Evolutionary conservation across 768 basidiomycete species (phyloP).

Genomic region (Gloeostereum incarnatum): DNA sequence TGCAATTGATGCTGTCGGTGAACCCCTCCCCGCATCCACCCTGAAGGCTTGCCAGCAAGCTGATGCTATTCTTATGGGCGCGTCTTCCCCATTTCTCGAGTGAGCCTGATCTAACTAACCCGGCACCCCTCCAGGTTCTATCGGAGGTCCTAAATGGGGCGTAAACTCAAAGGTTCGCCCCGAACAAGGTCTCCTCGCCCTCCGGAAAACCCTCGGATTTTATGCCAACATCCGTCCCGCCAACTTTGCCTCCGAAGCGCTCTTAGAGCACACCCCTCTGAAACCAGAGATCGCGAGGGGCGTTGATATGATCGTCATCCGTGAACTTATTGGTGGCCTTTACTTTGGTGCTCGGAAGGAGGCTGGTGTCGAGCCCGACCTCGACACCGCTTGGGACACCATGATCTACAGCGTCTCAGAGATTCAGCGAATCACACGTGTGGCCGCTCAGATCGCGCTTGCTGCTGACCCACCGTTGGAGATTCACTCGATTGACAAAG

Average conservation of each 20-base stretch:
- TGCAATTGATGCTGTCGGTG: constrained; percentile 84
- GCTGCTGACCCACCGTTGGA: constrained; percentile 74
- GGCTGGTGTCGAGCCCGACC: constrained; percentile 55
- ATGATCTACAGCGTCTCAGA: constrained; percentile 90
- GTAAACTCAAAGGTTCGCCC: constrained; percentile 83
- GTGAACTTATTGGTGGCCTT: constrained; percentile 92
- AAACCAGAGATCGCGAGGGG: constrained; percentile 76
- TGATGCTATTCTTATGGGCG: constrained; percentile 95
- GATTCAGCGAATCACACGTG: constrained; percentile 90
- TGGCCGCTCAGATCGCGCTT: constrained; percentile 89
- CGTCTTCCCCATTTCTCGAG: constrained; percentile 12
- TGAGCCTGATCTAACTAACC: background rate
- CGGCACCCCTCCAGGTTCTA: constrained; percentile 58
- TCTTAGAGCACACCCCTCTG: constrained; percentile 83
- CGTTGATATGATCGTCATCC: constrained; percentile 86
- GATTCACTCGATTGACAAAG: constrained; percentile 95
- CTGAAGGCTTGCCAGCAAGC: constrained; percentile 85
- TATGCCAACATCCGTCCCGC: constrained; percentile 99
- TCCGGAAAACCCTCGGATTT: constrained; percentile 89
- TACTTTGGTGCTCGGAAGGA: constrained; percentile 96
- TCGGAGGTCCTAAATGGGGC: constrained; percentile 99
- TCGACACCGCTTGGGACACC: constrained; percentile 79
- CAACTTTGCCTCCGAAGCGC: constrained; percentile 86
- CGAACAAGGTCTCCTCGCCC: constrained; percentile 78
- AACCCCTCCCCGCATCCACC: constrained; percentile 78